Evolutionary conservation across 169 alveolate species (phyloP).

Genomic region (Neospora caninum): DNA sequence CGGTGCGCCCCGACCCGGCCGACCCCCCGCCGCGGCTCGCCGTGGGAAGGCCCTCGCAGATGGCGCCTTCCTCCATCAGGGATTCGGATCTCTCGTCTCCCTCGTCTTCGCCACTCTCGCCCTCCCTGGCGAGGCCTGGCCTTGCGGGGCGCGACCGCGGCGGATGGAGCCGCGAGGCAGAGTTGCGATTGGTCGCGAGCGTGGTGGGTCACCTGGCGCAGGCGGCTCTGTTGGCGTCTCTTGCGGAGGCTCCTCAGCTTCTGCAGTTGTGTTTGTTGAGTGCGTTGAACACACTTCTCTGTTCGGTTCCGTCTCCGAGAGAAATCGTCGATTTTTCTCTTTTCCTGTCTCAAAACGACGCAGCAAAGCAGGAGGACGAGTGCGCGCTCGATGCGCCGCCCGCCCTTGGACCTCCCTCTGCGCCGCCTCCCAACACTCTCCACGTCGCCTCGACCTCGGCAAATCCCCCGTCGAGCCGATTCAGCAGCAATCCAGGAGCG

Average conservation of each 20-base stretch:
- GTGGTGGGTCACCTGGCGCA: background rate
- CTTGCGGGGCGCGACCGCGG: background rate
- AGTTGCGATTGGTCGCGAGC: background rate
- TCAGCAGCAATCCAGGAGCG: too few species aligned
- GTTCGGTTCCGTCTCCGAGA: background rate
- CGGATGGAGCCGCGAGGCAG: background rate
- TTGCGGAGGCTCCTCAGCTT: conserved; percentile 7
- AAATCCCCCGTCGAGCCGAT: too few species aligned
- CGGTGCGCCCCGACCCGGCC: too few species aligned
- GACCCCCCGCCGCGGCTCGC: too few species aligned
- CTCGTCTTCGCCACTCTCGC: too few species aligned
- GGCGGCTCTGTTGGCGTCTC: conserved; percentile 13
- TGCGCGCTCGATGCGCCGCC: background rate
- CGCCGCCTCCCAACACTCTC: too few species aligned
- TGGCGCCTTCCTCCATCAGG: too few species aligned
- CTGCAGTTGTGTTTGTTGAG: background rate
- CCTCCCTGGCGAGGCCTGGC: too few species aligned
- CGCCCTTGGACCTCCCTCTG: too few species aligned
- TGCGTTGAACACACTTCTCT: background rate
- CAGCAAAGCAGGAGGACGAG: background rate
- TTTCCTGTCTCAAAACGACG: background rate
- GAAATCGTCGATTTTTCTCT: background rate
- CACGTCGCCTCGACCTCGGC: too few species aligned
- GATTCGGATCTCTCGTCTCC: too few species aligned
- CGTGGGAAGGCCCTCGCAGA: too few species aligned